phyloP scores from a whole-genome alignment of 139 green algal genomes.

The Chlamydomonas sp. region DNA sequence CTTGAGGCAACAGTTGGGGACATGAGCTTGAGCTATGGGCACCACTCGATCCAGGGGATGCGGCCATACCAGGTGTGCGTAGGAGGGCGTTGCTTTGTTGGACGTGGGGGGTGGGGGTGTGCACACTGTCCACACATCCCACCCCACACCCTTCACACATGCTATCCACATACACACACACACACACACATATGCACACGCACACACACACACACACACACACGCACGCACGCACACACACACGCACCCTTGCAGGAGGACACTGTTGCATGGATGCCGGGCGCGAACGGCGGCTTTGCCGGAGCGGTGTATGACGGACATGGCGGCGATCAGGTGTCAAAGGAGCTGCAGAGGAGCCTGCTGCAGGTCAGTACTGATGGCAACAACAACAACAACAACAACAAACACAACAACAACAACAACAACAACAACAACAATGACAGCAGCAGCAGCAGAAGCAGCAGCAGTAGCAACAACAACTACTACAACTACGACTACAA shows the following conservation, averaged over 20 bases:
- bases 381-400: not conserved
- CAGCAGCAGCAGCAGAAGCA: no score
- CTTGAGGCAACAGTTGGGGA: no score
- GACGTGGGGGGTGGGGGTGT: no score
- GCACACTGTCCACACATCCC: not conserved
- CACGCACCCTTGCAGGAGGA: slow-evolving; percentile 20
- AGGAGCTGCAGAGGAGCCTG: slow-evolving; percentile 18
- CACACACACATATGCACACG: not conserved
- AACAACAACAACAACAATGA: no score
- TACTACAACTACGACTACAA: not conserved
- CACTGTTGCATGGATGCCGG: slow-evolving; percentile 5
- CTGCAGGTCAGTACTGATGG: slow-evolving; percentile 9
- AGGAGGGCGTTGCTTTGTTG: no score
- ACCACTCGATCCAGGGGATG: no score
- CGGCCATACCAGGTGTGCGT: no score
- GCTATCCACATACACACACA: no score
- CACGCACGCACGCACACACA: not conserved
- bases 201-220: slow-evolving; percentile 10
- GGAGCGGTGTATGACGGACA: slow-evolving; percentile 23
- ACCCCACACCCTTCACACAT: slow-evolving; percentile 8
- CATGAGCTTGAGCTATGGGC: no score
- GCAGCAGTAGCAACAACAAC: no score
- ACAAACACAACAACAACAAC: no score
- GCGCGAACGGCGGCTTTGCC: not conserved
- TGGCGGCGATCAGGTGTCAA: slow-evolving; percentile 21